These are phyloP conservation scores for Hsuehochloa calcarea DNA, from an alignment of 176 grass and related monocot species.

Conservation along the genomic window DNA sequence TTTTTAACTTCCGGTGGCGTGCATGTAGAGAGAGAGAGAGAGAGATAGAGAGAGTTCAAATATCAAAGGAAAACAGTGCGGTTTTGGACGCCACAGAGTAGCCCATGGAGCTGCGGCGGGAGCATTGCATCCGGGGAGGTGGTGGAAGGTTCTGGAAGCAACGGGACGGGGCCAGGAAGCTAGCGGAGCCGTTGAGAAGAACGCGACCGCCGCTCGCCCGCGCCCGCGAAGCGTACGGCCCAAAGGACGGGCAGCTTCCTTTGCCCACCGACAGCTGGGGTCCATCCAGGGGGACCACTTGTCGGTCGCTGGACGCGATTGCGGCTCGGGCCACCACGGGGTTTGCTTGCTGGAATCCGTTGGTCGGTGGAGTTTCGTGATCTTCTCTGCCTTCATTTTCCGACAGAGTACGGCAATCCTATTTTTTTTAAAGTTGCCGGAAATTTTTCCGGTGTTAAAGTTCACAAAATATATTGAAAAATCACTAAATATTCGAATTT, in stretches of 20 bases:
- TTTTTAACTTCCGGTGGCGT: too few relatives aligned
- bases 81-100: neutral
- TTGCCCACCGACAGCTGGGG: neutral
- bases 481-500: too few relatives aligned
- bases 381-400: too few relatives aligned
- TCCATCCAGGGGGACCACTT: neutral
- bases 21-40: too few relatives aligned
- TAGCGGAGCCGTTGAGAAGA: conserved; percentile 12
- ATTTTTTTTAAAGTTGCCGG: too few relatives aligned
- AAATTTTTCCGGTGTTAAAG: too few relatives aligned
- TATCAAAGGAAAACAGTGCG: neutral
- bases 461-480: too few relatives aligned
- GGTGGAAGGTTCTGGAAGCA: conserved; percentile 35
- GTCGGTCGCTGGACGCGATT: neutral
- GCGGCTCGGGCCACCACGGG: neutral
- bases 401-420: too few relatives aligned
- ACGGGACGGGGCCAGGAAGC: conserved; percentile 21
- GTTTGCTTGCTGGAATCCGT: neutral
- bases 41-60: too few relatives aligned
- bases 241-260: neutral
- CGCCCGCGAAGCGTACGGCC: neutral
- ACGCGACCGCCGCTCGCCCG: neutral
- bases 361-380: neutral
- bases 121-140: neutral
- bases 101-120: neutral